A percentile compares a stretch with the other conserved stretches of the same genome.
Evolutionary conservation across 805 yeast species (phyloP).

Genomic region (Pichia membranifaciens): DNA sequence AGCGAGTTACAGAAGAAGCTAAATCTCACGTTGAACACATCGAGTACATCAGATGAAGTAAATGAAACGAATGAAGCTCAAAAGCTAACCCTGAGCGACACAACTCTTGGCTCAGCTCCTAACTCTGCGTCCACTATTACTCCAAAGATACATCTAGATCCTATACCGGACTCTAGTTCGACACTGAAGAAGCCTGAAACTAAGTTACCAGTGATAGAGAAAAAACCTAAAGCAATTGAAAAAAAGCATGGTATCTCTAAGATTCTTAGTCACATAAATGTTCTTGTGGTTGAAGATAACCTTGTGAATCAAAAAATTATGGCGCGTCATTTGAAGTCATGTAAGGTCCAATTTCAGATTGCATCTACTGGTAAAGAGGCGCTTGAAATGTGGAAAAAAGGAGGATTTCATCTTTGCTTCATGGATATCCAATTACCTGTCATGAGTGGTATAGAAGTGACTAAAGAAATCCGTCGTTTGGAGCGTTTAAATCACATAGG

Average conservation of each 20-base stretch:
- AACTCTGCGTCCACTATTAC: slow-evolving; percentile 1
- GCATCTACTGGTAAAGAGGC: slow-evolving; percentile 96
- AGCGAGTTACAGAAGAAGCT: slow-evolving; percentile 1
- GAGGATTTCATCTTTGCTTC: slow-evolving; percentile 88
- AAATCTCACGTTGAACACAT: slow-evolving; percentile 6
- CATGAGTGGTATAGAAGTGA: slow-evolving; percentile 91
- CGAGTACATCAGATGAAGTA: neutral
- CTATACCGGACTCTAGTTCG: neutral
- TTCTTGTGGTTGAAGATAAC: slow-evolving; percentile 93
- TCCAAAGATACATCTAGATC: neutral
- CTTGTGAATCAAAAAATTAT: slow-evolving; percentile 88
- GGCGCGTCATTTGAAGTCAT: slow-evolving; percentile 80
- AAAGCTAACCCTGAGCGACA: neutral
- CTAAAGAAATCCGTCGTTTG: slow-evolving; percentile 80
- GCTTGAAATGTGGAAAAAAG: slow-evolving; percentile 86
- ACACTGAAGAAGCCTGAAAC: neutral
- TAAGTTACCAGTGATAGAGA: neutral
- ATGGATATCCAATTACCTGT: slow-evolving; percentile 98
- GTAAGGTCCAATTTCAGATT: slow-evolving; percentile 74
- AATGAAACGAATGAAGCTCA: neutral
- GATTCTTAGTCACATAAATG: slow-evolving; percentile 84
- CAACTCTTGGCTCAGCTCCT: neutral
- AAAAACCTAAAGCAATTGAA: neutral
- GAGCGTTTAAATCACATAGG: slow-evolving; percentile 82
- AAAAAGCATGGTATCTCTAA: slow-evolving; percentile 40